A percentile compares a stretch with the other conserved stretches of the same genome.
Evolutionary conservation across 2,329 filamentous ascomycete species (phyloP).

Genomic region (Zasmidium angulare): DNA sequence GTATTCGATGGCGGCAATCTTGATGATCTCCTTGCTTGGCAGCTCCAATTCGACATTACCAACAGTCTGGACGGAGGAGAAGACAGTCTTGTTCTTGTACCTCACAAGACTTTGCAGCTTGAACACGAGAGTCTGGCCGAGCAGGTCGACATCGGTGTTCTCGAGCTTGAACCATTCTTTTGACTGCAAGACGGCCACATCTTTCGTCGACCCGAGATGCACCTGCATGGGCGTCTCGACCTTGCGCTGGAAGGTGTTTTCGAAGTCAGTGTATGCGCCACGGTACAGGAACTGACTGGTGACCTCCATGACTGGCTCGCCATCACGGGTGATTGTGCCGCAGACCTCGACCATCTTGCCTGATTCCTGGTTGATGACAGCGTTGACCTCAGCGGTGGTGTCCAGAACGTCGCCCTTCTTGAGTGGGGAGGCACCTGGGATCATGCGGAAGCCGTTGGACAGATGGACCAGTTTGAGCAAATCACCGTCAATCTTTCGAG

Average conservation of each 20-base stretch:
- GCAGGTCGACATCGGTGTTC: constrained; percentile 80
- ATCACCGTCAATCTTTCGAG: constrained; percentile 91
- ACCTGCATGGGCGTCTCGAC: constrained; percentile 93
- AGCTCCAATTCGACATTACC: constrained; percentile 93
- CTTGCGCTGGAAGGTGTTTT: constrained; percentile 99
- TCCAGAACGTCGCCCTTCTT: constrained; percentile 93
- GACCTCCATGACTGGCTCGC: constrained; percentile 91
- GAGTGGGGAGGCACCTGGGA: constrained; percentile 88
- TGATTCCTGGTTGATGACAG: constrained; percentile 95
- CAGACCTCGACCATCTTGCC: constrained; percentile 99
- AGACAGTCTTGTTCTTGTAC: constrained; percentile 93
- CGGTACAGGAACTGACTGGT: constrained; percentile 98
- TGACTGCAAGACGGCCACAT: constrained; percentile 88
- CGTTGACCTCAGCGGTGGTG: constrained; percentile 93
- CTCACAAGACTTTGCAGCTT: constrained; percentile 86
- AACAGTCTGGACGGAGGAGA: constrained; percentile 85
- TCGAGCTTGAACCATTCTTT: constrained; percentile 97
- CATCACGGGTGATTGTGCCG: constrained; percentile 85
- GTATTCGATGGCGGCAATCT: constrained; percentile 96
- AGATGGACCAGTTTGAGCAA: constrained; percentile 93
- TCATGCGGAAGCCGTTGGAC: constrained; percentile 97
- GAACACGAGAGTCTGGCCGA: constrained; percentile 94
- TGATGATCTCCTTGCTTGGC: constrained; percentile 94
- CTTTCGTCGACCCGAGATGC: constrained; percentile 81
- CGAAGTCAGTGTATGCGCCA: constrained; percentile 85